Conservation (phyloP, 176 grass and related monocot genomes). For the Hordeum marinum region DNA sequence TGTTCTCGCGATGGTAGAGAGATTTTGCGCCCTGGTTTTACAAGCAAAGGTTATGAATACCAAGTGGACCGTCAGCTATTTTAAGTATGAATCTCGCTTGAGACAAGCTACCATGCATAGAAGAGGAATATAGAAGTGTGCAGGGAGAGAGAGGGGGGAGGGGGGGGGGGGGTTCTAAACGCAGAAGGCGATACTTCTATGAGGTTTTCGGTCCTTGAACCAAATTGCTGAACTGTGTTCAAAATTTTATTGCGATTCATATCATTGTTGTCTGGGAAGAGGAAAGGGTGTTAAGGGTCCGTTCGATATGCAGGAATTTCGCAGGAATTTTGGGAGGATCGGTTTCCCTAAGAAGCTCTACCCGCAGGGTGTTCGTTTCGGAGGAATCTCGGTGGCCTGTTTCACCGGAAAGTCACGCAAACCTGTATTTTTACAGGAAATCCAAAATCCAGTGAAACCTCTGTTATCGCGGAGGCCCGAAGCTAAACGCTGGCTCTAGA, state of each 20-base stretch:
- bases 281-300: neutral
- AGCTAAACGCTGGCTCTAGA: too few species aligned
- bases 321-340: too few species aligned
- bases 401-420: too few species aligned
- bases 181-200: neutral
- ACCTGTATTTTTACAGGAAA: too few species aligned
- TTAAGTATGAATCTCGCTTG: neutral
- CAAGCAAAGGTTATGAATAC: neutral
- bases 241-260: neutral
- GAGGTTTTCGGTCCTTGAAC: neutral
- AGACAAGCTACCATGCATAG: neutral
- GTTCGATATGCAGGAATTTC: too few species aligned
- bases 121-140: neutral
- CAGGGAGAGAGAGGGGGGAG: neutral
- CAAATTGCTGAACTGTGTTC: neutral
- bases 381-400: too few species aligned
- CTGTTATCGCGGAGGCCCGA: too few species aligned
- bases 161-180: neutral
- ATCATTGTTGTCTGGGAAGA: neutral
- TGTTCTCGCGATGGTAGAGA: constrained; percentile 76
- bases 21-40: constrained; percentile 66
- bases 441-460: too few species aligned
- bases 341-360: too few species aligned
- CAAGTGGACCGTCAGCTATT: neutral
- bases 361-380: too few species aligned